Base-by-base conservation (phyloP, 2,329 filamentous ascomycete genomes). In the Trichoderma simmonsii region DNA sequence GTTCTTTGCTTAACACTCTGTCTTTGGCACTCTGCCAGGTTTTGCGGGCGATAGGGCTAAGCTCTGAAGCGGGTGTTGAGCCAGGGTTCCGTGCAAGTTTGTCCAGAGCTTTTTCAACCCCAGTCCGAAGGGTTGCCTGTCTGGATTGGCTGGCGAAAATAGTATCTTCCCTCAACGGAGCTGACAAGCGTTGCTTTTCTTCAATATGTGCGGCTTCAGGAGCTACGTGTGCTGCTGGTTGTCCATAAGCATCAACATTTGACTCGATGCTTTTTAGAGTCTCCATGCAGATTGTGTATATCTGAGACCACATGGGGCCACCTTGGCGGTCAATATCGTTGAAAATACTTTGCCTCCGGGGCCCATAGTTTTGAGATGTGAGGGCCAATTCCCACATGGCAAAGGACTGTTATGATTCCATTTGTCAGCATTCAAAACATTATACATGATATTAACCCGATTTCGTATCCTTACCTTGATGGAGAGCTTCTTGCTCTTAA, bases 371-470 rank as follows among this genome's bases (percentile, higher is more conserved):
- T 71, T 92, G 88, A 48, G 93, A 91, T 76, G 98, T 97, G 71
- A 93, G 86, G 34, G 90, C 89, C 32, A 98, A 85, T 79, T 98
- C 95, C 95, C 95, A 97, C 81, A 97, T 92, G 18, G 95, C 95
- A 80, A 97, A 97, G 0, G 90, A 88, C 87, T 93, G 72, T 43
- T 26, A 26, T 32, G 11, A 60, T 60, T n/a, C 30, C 15, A 28
- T 8, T 18, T 5, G 66, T 69, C 21, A 69, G 66, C 6, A 14
- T 51, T 28, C 7, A 18, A 24, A 11, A 48, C 2, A 6, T 26
- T 63, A 11, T 14, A 18, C 18, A 28, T 28, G n/a, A 21, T 34
- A n/a, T 21, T 1, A 26, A 21, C 34, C 24, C 24, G 18, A 11
- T 18, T 11, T 24, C n/a, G 9, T n/a, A n/a, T 18, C 79, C 85